These are phyloP conservation scores for Plenodomus lindquistii DNA, from an alignment of 2,329 filamentous ascomycete genomes.

Conservation along the genomic window DNA sequence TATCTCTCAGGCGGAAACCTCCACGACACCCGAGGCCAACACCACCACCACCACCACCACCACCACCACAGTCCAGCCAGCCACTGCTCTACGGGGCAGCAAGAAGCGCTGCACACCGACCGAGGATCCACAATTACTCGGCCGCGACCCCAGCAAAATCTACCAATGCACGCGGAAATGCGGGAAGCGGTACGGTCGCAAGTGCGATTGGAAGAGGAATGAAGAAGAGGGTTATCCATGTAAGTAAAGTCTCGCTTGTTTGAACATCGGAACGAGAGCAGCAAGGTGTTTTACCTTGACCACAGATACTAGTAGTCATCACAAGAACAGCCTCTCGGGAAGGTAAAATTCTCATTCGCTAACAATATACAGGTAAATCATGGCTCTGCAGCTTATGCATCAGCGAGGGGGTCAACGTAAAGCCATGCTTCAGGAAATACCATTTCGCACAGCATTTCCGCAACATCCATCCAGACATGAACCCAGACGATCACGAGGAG, in stretches of 20 bases:
- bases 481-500: slow-evolving; percentile 37
- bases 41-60: slow-evolving; percentile 26
- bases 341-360: slow-evolving; percentile 13
- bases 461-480: slow-evolving; percentile 42
- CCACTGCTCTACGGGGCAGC: slow-evolving; percentile 27
- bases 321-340: too few species aligned
- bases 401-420: slow-evolving; percentile 36
- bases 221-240: slow-evolving; percentile 43
- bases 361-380: slow-evolving; percentile 22
- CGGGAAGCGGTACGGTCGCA: slow-evolving; percentile 43
- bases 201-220: slow-evolving; percentile 46
- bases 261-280: slow-evolving; percentile 20
- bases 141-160: slow-evolving; percentile 40
- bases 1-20: slow-evolving; percentile 10
- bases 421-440: slow-evolving; percentile 43
- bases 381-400: slow-evolving; percentile 42
- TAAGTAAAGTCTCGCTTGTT: not conserved
- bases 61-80: slow-evolving; percentile 14
- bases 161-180: slow-evolving; percentile 46
- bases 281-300: not conserved
- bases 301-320: too few species aligned
- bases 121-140: slow-evolving; percentile 30
- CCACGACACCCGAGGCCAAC: slow-evolving; percentile 15
- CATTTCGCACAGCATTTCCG: slow-evolving; percentile 45
- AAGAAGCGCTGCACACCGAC: slow-evolving; percentile 44